A percentile compares a stretch with the other conserved stretches of the same genome.
These are phyloP conservation scores for Rhinocladiella similis DNA, from an alignment of 2,329 filamentous ascomycete genomes.

Conservation along the genomic window DNA sequence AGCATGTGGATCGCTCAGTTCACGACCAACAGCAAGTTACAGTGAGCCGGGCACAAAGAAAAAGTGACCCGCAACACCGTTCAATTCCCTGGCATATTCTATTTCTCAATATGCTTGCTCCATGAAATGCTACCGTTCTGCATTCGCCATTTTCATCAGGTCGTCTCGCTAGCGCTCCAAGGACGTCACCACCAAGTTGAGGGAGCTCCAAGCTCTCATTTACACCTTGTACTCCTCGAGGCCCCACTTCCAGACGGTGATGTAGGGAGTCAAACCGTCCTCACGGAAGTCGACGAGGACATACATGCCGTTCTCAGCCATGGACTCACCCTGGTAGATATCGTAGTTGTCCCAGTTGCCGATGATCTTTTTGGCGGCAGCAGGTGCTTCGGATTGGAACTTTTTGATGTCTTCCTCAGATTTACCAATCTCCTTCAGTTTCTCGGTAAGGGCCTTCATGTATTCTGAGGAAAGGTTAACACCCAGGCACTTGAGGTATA, in stretches of 20 bases:
- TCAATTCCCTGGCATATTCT: conserved; percentile 1
- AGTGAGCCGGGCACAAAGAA: too few relatives aligned
- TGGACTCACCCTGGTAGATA: conserved; percentile 87
- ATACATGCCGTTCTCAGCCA: conserved; percentile 92
- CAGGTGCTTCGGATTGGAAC: conserved; percentile 75
- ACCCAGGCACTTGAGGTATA: background rate
- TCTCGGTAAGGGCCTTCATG: conserved; percentile 83
- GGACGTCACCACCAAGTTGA: background rate
- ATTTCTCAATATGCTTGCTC: conserved; percentile 12
- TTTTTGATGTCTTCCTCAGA: conserved; percentile 66
- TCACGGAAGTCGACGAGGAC: conserved; percentile 72
- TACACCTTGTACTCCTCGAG: conserved; percentile 90
- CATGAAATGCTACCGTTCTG: conserved; percentile 8
- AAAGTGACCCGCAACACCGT: too few relatives aligned
- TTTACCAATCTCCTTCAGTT: conserved; percentile 64
- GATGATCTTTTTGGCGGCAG: conserved; percentile 79
- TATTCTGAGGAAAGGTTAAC: conserved; percentile 59
- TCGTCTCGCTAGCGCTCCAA: conserved; percentile 1
- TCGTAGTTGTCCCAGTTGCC: conserved; percentile 96
- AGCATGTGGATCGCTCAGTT: too few relatives aligned
- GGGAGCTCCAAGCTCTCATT: conserved; percentile 17
- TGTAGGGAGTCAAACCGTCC: conserved; percentile 86
- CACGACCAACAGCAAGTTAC: too few relatives aligned
- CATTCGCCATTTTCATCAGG: conserved; percentile 11
- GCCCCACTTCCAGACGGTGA: conserved; percentile 95